Evolutionary conservation across 768 basidiomycete species (phyloP).

Genomic region (Boletus sp.): DNA sequence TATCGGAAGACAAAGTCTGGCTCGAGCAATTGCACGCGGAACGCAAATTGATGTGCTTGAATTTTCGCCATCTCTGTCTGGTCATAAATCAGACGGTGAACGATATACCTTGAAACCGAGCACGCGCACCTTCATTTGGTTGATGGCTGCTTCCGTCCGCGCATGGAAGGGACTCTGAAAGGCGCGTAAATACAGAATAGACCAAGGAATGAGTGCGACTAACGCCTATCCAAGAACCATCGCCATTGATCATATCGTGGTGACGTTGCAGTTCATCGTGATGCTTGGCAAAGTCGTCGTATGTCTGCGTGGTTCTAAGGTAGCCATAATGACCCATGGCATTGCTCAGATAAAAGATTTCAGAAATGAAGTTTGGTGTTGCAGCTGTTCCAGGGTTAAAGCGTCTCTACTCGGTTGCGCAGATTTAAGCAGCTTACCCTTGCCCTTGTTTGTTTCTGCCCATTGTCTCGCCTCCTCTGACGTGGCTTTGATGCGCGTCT

Average conservation of each 20-base stretch:
- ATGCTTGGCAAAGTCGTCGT: slow-evolving; percentile 72
- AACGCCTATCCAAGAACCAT: slow-evolving; percentile 83
- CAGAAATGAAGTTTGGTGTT: slow-evolving; percentile 89
- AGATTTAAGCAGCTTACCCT: slow-evolving; percentile 36
- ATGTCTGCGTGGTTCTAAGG: slow-evolving; percentile 74
- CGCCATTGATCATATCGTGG: slow-evolving; percentile 70
- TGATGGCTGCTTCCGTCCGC: slow-evolving; percentile 75
- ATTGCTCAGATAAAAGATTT: slow-evolving; percentile 87
- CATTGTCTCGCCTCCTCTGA: slow-evolving; percentile 82
- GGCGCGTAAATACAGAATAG: neutral
- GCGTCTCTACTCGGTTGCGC: neutral
- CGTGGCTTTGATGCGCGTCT: slow-evolving; percentile 92
- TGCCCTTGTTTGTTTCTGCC: slow-evolving; percentile 51
- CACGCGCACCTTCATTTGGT: slow-evolving; percentile 64
- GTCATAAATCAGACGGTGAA: slow-evolving; percentile 1
- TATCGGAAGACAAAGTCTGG: slow-evolving; percentile 78
- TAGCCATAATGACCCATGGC: slow-evolving; percentile 90
- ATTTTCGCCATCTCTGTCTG: slow-evolving; percentile 71
- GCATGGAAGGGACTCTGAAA: slow-evolving; percentile 66
- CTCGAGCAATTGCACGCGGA: slow-evolving; percentile 82
- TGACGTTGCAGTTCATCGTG: slow-evolving; percentile 75
- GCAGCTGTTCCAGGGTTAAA: slow-evolving; percentile 40
- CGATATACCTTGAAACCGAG: neutral
- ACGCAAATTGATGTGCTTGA: slow-evolving; percentile 73
- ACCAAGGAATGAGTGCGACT: slow-evolving; percentile 24